phyloP scores from a whole-genome alignment of 1,284 basidiomycete genomes.

The Trametes hirsuta region DNA sequence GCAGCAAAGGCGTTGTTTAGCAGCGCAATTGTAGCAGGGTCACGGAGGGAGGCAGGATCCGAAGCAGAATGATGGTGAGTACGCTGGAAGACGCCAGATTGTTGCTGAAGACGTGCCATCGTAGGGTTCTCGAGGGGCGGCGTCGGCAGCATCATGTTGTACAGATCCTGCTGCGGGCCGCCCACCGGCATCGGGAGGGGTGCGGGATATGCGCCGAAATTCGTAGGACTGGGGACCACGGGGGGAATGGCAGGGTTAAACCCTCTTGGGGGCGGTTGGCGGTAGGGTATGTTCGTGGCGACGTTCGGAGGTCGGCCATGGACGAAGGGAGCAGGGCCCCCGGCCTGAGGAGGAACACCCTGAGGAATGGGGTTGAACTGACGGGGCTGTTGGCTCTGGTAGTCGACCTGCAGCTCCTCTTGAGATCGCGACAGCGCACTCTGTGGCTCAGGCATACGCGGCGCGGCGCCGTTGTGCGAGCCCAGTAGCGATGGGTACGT shows the following conservation, averaged over 20 bases:
- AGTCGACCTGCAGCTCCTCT: slow-evolving; percentile 62
- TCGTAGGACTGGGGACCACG: slow-evolving; percentile 54
- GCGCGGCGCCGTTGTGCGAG: slow-evolving; percentile 41
- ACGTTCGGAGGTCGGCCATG: slow-evolving; percentile 52
- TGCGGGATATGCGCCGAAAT: slow-evolving; percentile 53
- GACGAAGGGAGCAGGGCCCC: slow-evolving; percentile 42
- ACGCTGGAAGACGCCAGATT: slow-evolving; percentile 67
- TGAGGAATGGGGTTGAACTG: slow-evolving; percentile 46
- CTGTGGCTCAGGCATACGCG: slow-evolving; percentile 43
- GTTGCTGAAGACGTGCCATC: slow-evolving; percentile 74
- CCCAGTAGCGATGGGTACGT: slow-evolving; percentile 69
- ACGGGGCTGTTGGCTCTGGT: slow-evolving; percentile 58
- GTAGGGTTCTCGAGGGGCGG: slow-evolving; percentile 60
- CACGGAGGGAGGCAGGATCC: slow-evolving; percentile 72
- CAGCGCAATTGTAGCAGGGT: slow-evolving; percentile 65
- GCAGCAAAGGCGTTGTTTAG: slow-evolving; percentile 57
- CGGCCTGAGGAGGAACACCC: slow-evolving; percentile 17
- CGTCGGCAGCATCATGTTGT: slow-evolving; percentile 75
- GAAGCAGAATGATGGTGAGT: slow-evolving; percentile 80
- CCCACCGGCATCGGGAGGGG: slow-evolving; percentile 64
- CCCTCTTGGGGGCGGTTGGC: slow-evolving; percentile 52
- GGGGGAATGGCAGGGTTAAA: slow-evolving; percentile 50
- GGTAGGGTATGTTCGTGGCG: slow-evolving; percentile 51
- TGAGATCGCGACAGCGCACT: slow-evolving; percentile 38
- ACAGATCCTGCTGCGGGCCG: slow-evolving; percentile 74